These are phyloP conservation scores for Xylaria digitata DNA, from an alignment of 2,329 filamentous ascomycete species.

Conservation along the genomic window DNA sequence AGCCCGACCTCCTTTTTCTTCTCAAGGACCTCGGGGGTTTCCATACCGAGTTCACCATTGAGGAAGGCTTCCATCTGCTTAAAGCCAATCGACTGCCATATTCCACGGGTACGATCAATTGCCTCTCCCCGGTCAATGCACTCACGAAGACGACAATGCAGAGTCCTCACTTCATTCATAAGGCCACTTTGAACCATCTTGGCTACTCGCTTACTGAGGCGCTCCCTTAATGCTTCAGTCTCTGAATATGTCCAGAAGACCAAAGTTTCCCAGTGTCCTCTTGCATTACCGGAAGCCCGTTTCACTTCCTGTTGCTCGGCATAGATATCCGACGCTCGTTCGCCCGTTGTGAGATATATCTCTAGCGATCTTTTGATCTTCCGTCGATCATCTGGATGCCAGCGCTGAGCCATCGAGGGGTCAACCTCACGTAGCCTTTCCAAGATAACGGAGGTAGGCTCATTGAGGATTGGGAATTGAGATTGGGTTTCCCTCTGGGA, in stretches of 20 bases:
- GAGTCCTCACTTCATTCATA: conserved; percentile 60
- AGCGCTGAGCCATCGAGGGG: conserved; percentile 86
- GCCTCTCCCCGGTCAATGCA: conserved; percentile 57
- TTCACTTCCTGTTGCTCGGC: conserved; percentile 72
- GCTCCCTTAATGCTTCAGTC: conserved; percentile 71
- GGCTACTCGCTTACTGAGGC: conserved; percentile 82
- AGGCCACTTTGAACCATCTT: conserved; percentile 77
- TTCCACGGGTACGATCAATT: conserved; percentile 81
- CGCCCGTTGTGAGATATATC: conserved; percentile 87
- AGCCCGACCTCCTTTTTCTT: conserved; percentile 69
- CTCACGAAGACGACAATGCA: conserved; percentile 56
- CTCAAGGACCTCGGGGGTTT: conserved; percentile 57
- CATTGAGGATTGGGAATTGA: conserved; percentile 77
- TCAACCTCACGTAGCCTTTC: conserved; percentile 82
- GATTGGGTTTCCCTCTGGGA: conserved; percentile 52
- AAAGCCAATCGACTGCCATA: conserved; percentile 97
- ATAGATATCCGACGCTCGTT: conserved; percentile 86
- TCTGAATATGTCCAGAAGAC: conserved; percentile 90
- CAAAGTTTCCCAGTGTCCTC: conserved; percentile 66
- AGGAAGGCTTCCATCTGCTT: conserved; percentile 88
- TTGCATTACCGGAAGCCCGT: conserved; percentile 36
- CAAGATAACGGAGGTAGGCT: conserved; percentile 76
- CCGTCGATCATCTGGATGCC: conserved; percentile 92
- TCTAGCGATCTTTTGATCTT: conserved; percentile 92
- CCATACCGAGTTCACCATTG: conserved; percentile 54